These are phyloP conservation scores for Nicotiana sylvestris DNA, from an alignment of 257 asterid species.

Conservation along the genomic window DNA sequence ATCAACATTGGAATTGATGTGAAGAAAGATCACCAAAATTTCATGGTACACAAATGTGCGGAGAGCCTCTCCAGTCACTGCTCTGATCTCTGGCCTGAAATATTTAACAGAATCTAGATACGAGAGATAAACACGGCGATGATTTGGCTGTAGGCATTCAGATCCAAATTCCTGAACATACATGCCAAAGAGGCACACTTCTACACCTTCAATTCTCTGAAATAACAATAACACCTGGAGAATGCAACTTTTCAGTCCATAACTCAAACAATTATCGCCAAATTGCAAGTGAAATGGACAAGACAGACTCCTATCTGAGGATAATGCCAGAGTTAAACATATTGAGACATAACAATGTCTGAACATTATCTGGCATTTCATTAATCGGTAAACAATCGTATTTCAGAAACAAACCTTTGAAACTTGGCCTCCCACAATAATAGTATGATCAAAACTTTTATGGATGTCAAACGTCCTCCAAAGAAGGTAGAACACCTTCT, in stretches of 20 bases:
- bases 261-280: background rate
- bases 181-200: constrained; percentile 98
- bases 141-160: constrained; percentile 93
- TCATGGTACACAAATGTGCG: constrained; percentile 97
- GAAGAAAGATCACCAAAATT: constrained; percentile 63
- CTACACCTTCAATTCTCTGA: constrained; percentile 97
- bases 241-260: constrained; percentile 23
- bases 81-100: constrained; percentile 90
- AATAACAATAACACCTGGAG: constrained; percentile 81
- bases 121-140: constrained; percentile 96
- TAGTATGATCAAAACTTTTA: background rate
- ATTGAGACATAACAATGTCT: background rate
- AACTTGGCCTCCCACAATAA: background rate
- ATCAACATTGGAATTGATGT: background rate
- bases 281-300: background rate
- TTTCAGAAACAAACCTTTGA: background rate
- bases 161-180: constrained; percentile 98
- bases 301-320: background rate
- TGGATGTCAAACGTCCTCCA: background rate
- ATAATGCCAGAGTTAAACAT: background rate
- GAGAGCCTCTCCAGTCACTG: constrained; percentile 97
- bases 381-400: background rate
- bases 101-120: constrained; percentile 97
- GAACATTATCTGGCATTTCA: background rate
- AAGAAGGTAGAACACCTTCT: background rate